These are phyloP conservation scores for Smallanthus sonchifolius DNA, from an alignment of 129 eudicot species.

Conservation along the genomic window DNA sequence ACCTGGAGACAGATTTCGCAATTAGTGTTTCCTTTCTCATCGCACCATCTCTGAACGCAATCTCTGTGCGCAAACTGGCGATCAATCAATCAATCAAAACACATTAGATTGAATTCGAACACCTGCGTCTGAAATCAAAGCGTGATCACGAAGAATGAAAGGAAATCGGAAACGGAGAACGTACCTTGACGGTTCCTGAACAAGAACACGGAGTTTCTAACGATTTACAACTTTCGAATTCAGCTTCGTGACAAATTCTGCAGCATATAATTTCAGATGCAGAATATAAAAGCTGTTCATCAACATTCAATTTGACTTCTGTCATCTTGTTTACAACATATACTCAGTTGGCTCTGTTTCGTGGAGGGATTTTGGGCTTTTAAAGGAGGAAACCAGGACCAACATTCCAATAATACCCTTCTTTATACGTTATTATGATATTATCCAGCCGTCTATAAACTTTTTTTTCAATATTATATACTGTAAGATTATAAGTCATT, in stretches of 20 bases:
- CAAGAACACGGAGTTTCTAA: conserved; percentile 89
- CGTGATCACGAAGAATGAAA: background rate
- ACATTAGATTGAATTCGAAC: background rate
- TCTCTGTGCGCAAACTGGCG: conserved; percentile 89
- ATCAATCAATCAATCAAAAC: conserved; percentile 3
- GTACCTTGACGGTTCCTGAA: conserved; percentile 86
- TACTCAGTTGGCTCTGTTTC: conserved; percentile 20
- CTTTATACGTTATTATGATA: background rate
- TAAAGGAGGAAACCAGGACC: conserved; percentile 15
- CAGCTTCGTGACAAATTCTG: conserved; percentile 86
- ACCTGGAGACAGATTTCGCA: conserved; percentile 97
- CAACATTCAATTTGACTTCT: conserved; percentile 39
- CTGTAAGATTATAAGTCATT: too few species aligned
- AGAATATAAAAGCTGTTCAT: conserved; percentile 23
- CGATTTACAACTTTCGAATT: conserved; percentile 59
- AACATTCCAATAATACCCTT: conserved; percentile 19
- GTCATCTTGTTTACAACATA: conserved; percentile 24
- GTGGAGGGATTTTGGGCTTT: conserved; percentile 28
- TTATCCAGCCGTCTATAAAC: too few species aligned
- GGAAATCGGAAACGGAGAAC: background rate
- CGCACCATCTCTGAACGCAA: conserved; percentile 88
- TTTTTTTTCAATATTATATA: too few species aligned
- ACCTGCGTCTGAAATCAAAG: background rate
- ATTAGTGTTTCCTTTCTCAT: conserved; percentile 77
- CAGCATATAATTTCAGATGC: conserved; percentile 33